phyloP scores from a whole-genome alignment of 2,329 filamentous ascomycete genomes.

The Blastomyces parvus region DNA sequence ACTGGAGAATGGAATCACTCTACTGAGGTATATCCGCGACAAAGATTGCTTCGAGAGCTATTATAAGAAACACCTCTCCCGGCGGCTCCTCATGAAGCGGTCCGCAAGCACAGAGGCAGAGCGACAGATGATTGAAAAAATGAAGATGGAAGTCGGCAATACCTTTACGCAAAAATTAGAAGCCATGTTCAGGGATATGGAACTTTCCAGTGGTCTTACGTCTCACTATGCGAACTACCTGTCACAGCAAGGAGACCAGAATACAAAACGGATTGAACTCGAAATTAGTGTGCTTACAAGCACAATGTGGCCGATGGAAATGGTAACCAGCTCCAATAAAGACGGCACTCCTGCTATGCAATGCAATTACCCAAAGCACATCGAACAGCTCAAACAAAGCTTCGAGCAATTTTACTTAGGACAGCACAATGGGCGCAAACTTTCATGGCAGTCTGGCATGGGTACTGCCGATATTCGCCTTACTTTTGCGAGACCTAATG shows the following conservation, averaged over 20 bases:
- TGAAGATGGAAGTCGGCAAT: slow-evolving; percentile 95
- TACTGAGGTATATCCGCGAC: slow-evolving; percentile 80
- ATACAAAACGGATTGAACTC: slow-evolving; percentile 62
- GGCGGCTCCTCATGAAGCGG: slow-evolving; percentile 76
- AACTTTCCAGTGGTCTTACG: slow-evolving; percentile 73
- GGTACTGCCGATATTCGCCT: slow-evolving; percentile 83
- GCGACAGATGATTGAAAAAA: slow-evolving; percentile 88
- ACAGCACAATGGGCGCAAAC: slow-evolving; percentile 75
- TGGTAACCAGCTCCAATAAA: slow-evolving; percentile 55
- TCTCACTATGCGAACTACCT: slow-evolving; percentile 64
- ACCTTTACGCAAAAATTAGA: slow-evolving; percentile 89
- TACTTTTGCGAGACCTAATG: slow-evolving; percentile 59
- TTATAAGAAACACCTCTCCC: slow-evolving; percentile 93
- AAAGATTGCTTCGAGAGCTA: slow-evolving; percentile 95
- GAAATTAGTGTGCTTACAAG: slow-evolving; percentile 78
- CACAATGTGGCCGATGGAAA: slow-evolving; percentile 90
- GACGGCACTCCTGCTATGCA: slow-evolving; percentile 37
- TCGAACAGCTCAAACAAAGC: slow-evolving; percentile 67
- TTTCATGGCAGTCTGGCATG: slow-evolving; percentile 71
- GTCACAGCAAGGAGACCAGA: slow-evolving; percentile 46
- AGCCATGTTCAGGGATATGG: slow-evolving; percentile 96
- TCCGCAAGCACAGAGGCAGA: slow-evolving; percentile 87
- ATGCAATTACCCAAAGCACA: slow-evolving; percentile 65
- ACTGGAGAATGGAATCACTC: slow-evolving; percentile 77
- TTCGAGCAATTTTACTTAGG: slow-evolving; percentile 83